Percentiles rank a stretch among this genome's conserved stretches.
Conservation (phyloP, 2,329 filamentous ascomycete species). For the Didymella arachidicola region DNA sequence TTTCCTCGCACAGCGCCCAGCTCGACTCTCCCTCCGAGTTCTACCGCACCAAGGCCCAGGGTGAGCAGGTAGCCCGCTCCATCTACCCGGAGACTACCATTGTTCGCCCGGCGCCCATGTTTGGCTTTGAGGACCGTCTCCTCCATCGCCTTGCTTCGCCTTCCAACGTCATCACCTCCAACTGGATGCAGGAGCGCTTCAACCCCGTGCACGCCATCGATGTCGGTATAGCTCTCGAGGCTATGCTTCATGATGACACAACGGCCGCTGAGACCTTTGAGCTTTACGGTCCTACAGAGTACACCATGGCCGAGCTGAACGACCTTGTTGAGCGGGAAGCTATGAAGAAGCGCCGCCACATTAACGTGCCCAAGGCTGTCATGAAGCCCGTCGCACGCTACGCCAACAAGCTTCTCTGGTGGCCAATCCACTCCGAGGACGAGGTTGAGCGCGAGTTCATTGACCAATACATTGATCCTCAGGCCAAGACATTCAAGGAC, state of each 20-base stretch:
- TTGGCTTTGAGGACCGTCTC: conserved; percentile 92
- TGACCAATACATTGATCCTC: conserved; percentile 88
- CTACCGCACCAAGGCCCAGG: conserved; percentile 87
- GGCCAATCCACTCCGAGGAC: conserved; percentile 81
- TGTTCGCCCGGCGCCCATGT: conserved; percentile 90
- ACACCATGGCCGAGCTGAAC: conserved; percentile 86
- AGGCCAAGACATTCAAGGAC: conserved; percentile 94
- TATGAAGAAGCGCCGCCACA: conserved; percentile 83
- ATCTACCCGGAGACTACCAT: conserved; percentile 98
- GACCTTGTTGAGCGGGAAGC: conserved; percentile 92
- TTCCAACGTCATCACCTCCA: conserved; percentile 85
- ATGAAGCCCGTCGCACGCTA: conserved; percentile 77
- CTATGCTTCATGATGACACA: conserved; percentile 88
- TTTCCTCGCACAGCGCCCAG: conserved; percentile 92
- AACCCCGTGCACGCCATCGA: conserved; percentile 93
- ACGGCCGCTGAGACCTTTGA: conserved; percentile 93
- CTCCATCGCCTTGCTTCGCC: conserved; percentile 83
- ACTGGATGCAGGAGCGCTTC: conserved; percentile 91
- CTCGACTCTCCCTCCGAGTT: conserved; percentile 84
- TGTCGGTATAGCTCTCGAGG: conserved; percentile 85
- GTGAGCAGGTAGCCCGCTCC: conserved; percentile 81
- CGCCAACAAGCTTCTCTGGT: conserved; percentile 87
- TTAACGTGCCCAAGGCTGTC: conserved; percentile 86
- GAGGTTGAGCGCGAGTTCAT: conserved; percentile 92
- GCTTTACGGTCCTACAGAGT: conserved; percentile 91